phyloP scores from a whole-genome alignment of 768 basidiomycete genomes.

The Butyriboletus loyo region DNA sequence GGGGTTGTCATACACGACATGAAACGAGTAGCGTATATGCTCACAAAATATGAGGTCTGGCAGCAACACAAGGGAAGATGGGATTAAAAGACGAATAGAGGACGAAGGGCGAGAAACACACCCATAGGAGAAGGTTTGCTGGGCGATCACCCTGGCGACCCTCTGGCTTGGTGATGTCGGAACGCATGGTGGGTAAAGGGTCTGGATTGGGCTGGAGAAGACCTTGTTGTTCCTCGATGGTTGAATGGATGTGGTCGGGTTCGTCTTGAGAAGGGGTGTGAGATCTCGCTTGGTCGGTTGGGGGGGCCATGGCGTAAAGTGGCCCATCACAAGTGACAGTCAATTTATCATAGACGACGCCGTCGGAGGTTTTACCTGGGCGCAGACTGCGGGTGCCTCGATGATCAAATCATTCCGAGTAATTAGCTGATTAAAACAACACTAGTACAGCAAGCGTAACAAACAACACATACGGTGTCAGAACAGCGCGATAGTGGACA shows the following conservation, averaged over 20 bases:
- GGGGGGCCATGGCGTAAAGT: slow-evolving; percentile 1
- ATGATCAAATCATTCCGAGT: no score
- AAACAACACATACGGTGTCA: background rate
- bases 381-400: background rate
- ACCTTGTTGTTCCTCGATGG: slow-evolving; percentile 13
- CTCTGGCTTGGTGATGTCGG: slow-evolving; percentile 34
- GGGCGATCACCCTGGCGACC: slow-evolving; percentile 36
- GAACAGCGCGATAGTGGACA: slow-evolving; percentile 12
- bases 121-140: slow-evolving; percentile 36
- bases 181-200: slow-evolving; percentile 16
- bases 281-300: background rate
- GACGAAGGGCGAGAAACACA: slow-evolving; percentile 23
- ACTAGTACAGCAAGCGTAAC: slow-evolving; percentile 26
- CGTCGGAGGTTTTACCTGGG: no score
- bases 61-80: background rate
- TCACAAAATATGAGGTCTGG: slow-evolving; percentile 20
- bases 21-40: background rate
- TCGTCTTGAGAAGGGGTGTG: background rate
- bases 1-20: background rate
- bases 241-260: background rate
- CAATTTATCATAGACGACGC: no score
- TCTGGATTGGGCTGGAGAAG: slow-evolving; percentile 5
- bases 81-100: background rate
- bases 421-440: slow-evolving; percentile 22
- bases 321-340: no score